These are phyloP conservation scores for Colletotrichum chrysophilum DNA, from an alignment of 2,329 filamentous ascomycete genomes.

Conservation along the genomic window DNA sequence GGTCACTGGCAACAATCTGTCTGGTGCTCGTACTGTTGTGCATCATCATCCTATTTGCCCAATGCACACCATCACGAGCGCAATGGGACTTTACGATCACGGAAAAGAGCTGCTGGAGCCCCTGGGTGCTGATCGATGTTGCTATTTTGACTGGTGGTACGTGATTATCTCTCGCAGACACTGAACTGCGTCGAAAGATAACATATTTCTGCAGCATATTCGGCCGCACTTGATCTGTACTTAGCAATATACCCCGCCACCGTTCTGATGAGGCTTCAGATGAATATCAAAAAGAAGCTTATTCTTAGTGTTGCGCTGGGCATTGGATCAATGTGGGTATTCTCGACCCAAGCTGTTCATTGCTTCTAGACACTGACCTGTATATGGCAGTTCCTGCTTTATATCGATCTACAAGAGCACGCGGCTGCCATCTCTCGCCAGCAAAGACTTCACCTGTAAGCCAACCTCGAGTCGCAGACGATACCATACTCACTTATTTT, in stretches of 20 bases:
- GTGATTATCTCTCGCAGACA: neutral
- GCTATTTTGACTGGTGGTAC: neutral
- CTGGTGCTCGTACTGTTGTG: conserved; percentile 22
- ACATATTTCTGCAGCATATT: neutral
- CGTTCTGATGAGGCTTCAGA: conserved; percentile 25
- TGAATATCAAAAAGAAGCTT: conserved; percentile 28
- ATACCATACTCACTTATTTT: neutral
- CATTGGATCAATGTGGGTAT: neutral
- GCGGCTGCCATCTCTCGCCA: neutral
- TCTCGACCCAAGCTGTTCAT: rapidly evolving
- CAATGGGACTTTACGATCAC: conserved; percentile 25
- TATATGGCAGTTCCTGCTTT: neutral
- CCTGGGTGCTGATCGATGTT: neutral
- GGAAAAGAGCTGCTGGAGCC: neutral
- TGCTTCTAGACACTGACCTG: rapidly evolving
- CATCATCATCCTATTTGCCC: conserved; percentile 26
- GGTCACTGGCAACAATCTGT: conserved; percentile 23
- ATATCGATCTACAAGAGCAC: conserved; percentile 1
- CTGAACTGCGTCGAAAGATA: neutral
- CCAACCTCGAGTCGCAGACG: rapidly evolving
- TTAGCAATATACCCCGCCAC: conserved; percentile 28
- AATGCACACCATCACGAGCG: conserved; percentile 27
- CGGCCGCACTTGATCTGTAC: conserved; percentile 26
- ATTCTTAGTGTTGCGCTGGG: conserved; percentile 28
- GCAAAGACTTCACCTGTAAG: neutral